phyloP scores from a whole-genome alignment of 2,329 filamentous ascomycete genomes.

The Beauveria sp. region DNA sequence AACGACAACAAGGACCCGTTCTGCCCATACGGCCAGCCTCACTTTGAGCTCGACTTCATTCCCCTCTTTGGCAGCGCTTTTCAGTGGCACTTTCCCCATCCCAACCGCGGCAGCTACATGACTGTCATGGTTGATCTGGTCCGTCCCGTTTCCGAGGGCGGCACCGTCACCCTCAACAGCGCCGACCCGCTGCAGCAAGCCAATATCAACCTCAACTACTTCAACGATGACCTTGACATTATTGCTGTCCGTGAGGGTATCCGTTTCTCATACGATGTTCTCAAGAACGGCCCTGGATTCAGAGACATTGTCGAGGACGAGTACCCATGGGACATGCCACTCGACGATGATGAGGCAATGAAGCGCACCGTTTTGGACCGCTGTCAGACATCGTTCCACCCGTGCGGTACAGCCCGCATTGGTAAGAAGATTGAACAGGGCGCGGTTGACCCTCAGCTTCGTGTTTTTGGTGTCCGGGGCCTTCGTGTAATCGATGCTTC shows the following conservation, averaged over 20 bases:
- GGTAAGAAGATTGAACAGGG: conserved; percentile 28
- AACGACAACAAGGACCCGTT: conserved; percentile 45
- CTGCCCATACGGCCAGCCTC: conserved; percentile 47
- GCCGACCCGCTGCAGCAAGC: conserved; percentile 50
- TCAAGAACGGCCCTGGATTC: conserved; percentile 49
- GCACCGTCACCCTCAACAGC: conserved; percentile 46
- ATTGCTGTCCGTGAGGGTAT: conserved; percentile 52
- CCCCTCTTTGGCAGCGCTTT: conserved; percentile 45
- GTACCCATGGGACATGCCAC: conserved; percentile 55
- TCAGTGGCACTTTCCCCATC: conserved; percentile 39
- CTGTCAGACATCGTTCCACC: conserved; percentile 53
- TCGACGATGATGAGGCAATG: conserved; percentile 48
- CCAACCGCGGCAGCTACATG: conserved; percentile 39
- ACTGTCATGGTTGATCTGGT: conserved; percentile 47
- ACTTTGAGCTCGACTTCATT: conserved; percentile 57
- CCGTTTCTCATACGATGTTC: conserved; percentile 47
- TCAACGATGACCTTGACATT: conserved; percentile 47
- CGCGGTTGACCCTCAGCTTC: conserved; percentile 23
- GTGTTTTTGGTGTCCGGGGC: conserved; percentile 23
- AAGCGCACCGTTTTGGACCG: conserved; percentile 47
- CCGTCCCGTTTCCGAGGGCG: conserved; percentile 29
- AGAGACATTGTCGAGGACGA: conserved; percentile 44
- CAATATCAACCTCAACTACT: conserved; percentile 54
- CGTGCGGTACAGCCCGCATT: conserved; percentile 48
- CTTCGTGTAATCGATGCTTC: conserved; percentile 29